A percentile compares a stretch with the other conserved stretches of the same genome.
These are phyloP conservation scores for Aspergillus conjunctus DNA, from an alignment of 495 filamentous ascomycete species.

Conservation along the genomic window DNA sequence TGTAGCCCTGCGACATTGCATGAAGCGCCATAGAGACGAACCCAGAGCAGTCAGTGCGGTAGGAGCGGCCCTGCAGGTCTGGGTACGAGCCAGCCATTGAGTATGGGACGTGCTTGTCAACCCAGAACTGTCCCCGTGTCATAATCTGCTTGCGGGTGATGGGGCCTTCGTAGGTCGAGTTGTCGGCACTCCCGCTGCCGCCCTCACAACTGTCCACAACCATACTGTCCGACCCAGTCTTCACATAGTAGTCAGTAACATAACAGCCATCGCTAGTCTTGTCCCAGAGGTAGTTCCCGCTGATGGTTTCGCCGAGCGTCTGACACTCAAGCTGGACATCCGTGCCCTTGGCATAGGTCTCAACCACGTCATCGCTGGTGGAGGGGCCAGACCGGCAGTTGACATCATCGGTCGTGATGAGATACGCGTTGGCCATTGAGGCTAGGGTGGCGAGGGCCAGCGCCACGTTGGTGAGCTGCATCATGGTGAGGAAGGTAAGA, in stretches of 20 bases:
- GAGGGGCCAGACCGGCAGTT: not conserved
- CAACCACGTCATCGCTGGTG: not conserved
- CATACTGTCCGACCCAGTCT: not conserved
- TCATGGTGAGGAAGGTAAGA: not conserved
- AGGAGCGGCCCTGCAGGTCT: slow-evolving; percentile 1
- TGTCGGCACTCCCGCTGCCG: not conserved
- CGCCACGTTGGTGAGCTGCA: not conserved
- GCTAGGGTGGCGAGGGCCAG: not conserved
- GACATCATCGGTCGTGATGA: not conserved
- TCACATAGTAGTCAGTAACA: not conserved
- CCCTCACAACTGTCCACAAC: not conserved
- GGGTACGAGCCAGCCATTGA: not conserved
- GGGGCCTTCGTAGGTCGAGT: not conserved
- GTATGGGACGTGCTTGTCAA: not conserved
- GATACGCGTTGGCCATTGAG: not conserved
- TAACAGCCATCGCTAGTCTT: not conserved
- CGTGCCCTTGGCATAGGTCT: not conserved
- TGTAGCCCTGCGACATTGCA: slow-evolving; percentile 1
- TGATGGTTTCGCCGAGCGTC: not conserved
- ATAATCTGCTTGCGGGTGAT: slow-evolving; percentile 5
- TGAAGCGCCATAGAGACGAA: slow-evolving; percentile 6
- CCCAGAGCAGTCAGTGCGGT: not conserved
- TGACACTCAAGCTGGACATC: not conserved
- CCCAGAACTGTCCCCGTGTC: slow-evolving; percentile 3
- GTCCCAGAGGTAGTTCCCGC: not conserved